Evolutionary conservation across 352 stramenopile species (phyloP).

Genomic region (Pythium chondricola): DNA sequence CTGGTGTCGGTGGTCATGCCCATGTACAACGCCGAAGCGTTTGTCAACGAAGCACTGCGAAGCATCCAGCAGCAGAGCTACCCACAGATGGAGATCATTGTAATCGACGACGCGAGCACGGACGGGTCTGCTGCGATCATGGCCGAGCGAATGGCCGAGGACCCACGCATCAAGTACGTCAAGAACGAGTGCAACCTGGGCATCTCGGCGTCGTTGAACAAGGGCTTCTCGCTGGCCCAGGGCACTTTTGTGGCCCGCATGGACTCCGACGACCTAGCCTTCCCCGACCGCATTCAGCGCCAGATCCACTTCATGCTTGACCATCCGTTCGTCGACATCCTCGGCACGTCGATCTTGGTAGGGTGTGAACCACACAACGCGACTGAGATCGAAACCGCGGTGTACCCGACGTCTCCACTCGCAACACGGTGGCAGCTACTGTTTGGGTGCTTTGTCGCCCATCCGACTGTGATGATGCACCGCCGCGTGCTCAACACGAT

Average conservation of each 20-base stretch:
- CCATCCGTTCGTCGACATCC: slow-evolving; percentile 31
- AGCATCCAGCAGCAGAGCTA: slow-evolving; percentile 36
- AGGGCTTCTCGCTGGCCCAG: slow-evolving; percentile 40
- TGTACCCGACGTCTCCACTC: slow-evolving; percentile 42
- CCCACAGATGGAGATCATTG: slow-evolving; percentile 52
- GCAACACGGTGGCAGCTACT: slow-evolving; percentile 68
- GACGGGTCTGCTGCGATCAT: slow-evolving; percentile 37
- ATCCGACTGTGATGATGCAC: slow-evolving; percentile 77
- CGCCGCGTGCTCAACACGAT: slow-evolving; percentile 33
- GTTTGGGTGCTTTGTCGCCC: slow-evolving; percentile 71
- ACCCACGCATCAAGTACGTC: slow-evolving; percentile 33
- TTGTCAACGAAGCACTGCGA: slow-evolving; percentile 36
- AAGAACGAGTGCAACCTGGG: slow-evolving; percentile 39
- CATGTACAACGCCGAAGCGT: slow-evolving; percentile 48
- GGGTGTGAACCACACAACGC: slow-evolving; percentile 13
- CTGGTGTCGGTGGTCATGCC: slow-evolving; percentile 69
- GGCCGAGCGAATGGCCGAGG: slow-evolving; percentile 31
- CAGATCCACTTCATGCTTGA: slow-evolving; percentile 42
- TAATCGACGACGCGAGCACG: slow-evolving; percentile 65
- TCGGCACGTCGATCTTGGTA: slow-evolving; percentile 32
- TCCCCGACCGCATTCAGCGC: slow-evolving; percentile 41
- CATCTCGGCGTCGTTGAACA: slow-evolving; percentile 67
- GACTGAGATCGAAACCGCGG: slow-evolving; percentile 20
- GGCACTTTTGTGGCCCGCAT: slow-evolving; percentile 69
- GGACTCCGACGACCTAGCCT: slow-evolving; percentile 79